Base-by-base conservation (phyloP, 2,329 filamentous ascomycete species). In the Epichloe festucae region DNA sequence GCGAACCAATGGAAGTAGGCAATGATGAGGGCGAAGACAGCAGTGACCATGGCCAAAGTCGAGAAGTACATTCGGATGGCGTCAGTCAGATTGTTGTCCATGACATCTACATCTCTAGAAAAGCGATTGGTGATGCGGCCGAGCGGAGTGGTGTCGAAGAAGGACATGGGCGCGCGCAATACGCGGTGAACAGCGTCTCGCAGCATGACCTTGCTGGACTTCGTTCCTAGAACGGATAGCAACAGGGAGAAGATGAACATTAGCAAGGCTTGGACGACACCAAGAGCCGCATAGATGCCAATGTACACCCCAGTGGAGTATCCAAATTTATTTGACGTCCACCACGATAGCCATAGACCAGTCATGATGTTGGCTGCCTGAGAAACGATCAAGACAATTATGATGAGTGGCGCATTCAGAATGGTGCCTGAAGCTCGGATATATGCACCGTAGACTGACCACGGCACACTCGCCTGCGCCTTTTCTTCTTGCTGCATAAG, bases 61-160 rank as follows among this genome's bases (percentile, higher is more conserved):
- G 96, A 72, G 60, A 90, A 84, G 71, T 91, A 96, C 82, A 96
- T 95, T 57, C 91, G 82, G 69, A 96, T 88, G 3, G 88, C 85
- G 60, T 96, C 91, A 0, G 85, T 85, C 43, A 96, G 71, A 53
- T 83, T 88, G 66, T 95, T 95, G 70, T 97, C 93, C 89, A 97
- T 94, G 52, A 93, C 88, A 62, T 96, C 89, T 41, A 97, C 87
- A 62, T 98, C 93, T 59, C 91, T 85, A 35, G 89, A 94, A 69
- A 97, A 97, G 15, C 93, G 87, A 66, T 97, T 97, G 21, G 89
- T 95, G 65, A 97, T 96, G 39, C 91, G 85, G 19, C 93, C 93
- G 1, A 97, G 77, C 0, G 93, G 93, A 0, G 93, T 97, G 0
- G 93, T 97, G 61, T 98, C 93, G 70, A 97, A 97, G 71, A 97